Percentiles rank a stretch among this genome's conserved stretches.
These are phyloP conservation scores for Neocucurbitaria cava DNA, from an alignment of 2,329 filamentous ascomycete species.

Conservation along the genomic window DNA sequence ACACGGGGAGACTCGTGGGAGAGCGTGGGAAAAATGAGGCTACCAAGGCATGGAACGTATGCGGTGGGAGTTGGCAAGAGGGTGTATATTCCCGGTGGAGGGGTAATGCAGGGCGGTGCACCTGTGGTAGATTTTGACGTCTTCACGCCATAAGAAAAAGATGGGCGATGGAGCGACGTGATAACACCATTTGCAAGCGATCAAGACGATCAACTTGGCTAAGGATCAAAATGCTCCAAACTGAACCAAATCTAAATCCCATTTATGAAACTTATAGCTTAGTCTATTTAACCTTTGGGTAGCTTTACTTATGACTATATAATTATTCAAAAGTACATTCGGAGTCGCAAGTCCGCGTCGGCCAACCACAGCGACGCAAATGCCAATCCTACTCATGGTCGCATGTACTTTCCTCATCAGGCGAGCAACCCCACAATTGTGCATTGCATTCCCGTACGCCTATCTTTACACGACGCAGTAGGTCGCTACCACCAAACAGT, in stretches of 20 bases:
- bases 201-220: no score
- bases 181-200: no score
- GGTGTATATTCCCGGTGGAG: constrained; percentile 36
- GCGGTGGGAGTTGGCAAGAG: constrained; percentile 26
- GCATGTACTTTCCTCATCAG: constrained; percentile 4
- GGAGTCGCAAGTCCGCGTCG: background rate
- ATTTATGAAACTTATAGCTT: no score
- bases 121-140: constrained; percentile 27
- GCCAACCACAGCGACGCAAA: background rate
- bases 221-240: no score
- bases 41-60: constrained; percentile 36
- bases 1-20: constrained; percentile 23
- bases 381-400: background rate
- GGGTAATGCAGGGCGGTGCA: constrained; percentile 17
- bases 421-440: background rate
- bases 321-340: background rate
- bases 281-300: no score
- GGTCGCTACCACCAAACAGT: background rate
- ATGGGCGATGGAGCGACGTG: no score
- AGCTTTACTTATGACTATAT: no score
- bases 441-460: background rate
- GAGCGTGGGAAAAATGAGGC: constrained; percentile 18
- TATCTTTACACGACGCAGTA: background rate
- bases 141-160: constrained; percentile 8
- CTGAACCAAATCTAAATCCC: no score